Percentiles rank a stretch among this genome's conserved stretches.
phyloP scores from a whole-genome alignment of 2,329 filamentous ascomycete species.

The Paramyrothecium roridum region DNA sequence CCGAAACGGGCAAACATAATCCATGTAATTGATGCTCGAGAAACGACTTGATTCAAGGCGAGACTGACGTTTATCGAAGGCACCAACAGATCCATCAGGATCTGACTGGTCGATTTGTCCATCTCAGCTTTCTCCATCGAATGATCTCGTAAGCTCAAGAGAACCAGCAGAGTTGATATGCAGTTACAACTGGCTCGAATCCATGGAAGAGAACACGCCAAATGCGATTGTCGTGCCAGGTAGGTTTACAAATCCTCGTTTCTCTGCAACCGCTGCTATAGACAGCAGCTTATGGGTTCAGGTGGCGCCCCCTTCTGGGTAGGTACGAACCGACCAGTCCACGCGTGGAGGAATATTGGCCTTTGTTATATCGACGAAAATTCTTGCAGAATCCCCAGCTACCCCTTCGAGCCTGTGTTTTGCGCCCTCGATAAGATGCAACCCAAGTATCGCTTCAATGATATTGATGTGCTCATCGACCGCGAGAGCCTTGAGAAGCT shows the following conservation, averaged over 20 bases:
- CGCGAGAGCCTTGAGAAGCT: slow-evolving; percentile 17
- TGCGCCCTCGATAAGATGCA: slow-evolving; percentile 18
- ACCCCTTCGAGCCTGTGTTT: slow-evolving; percentile 24
- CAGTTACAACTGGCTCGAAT: slow-evolving; percentile 10
- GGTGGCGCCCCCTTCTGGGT: neutral
- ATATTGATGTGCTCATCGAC: slow-evolving; percentile 24
- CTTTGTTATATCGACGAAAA: slow-evolving; percentile 11
- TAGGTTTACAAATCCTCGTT: neutral
- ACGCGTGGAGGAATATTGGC: neutral
- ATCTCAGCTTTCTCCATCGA: too few species aligned
- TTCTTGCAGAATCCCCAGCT: slow-evolving; percentile 6
- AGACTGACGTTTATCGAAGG: too few species aligned
- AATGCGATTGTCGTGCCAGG: slow-evolving; percentile 9
- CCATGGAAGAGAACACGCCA: too few species aligned
- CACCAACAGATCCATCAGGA: too few species aligned
- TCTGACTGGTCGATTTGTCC: too few species aligned
- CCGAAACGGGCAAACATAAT: too few species aligned
- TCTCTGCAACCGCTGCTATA: too few species aligned
- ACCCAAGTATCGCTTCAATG: slow-evolving; percentile 15
- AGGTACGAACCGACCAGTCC: too few species aligned
- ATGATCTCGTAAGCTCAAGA: neutral
- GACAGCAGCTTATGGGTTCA: neutral
- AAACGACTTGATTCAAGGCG: too few species aligned
- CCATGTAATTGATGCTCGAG: too few species aligned
- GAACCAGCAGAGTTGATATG: slow-evolving; percentile 7